Conservation (phyloP, 331 rosid species). For the Malus hybrid region DNA sequence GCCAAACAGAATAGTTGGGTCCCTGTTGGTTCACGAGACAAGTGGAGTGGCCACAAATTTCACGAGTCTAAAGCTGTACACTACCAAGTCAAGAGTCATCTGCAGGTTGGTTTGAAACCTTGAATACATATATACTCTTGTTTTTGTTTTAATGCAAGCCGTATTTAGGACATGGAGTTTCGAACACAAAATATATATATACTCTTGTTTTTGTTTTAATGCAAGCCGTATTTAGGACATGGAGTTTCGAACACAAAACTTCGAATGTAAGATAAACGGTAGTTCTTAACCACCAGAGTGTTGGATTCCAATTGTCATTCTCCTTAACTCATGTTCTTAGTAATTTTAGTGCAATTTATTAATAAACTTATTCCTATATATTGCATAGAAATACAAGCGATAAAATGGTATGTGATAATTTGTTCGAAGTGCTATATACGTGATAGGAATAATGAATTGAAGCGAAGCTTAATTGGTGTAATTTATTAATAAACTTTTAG, state of each 20-base stretch:
- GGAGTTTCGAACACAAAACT: background rate
- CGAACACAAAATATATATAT: background rate
- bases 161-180: background rate
- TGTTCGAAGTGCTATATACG: background rate
- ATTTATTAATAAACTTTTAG: no score
- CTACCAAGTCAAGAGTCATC: conserved; percentile 11
- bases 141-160: background rate
- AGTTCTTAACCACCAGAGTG: no score
- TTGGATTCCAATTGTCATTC: background rate
- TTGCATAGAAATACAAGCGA: background rate
- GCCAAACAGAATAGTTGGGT: conserved; percentile 21
- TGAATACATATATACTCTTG: background rate
- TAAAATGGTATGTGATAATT: background rate
- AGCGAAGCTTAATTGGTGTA: background rate
- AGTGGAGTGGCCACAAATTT: conserved; percentile 29
- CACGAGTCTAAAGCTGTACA: background rate
- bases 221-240: background rate
- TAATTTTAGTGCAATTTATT: no score
- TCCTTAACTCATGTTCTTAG: background rate
- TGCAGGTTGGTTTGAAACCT: conserved; percentile 3
- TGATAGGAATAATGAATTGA: background rate
- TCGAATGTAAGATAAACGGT: background rate
- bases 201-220: background rate
- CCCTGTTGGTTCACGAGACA: conserved; percentile 59
- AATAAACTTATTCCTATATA: no score